Base-by-base conservation (phyloP, 2,329 filamentous ascomycete species). In the Colletotrichum gloeosporioides region DNA sequence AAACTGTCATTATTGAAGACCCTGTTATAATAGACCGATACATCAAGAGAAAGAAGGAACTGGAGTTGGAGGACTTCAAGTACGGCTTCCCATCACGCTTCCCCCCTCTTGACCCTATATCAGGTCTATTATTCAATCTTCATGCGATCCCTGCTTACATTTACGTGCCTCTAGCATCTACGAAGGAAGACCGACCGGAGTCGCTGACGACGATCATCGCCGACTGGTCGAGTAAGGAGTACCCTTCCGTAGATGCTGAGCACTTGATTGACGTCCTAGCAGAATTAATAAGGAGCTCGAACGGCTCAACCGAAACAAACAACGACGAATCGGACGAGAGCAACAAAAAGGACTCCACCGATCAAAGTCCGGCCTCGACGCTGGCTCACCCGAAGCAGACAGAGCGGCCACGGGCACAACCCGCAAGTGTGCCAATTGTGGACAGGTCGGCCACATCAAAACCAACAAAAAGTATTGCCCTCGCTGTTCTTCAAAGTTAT, bases 341-440 rank as follows among this genome's bases (percentile, higher is more conserved):
- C 96, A 96, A 82, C 94, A 95, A 81, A 98, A 98, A 85, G 93
- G 92, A 80, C 85, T 91, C 78, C 89, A 90, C 25, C 86, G 80
- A 27, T 77, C 80, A 70, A 81, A 82, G 65, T 77, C 76, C 66
- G 78, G 71, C 15, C 67, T 67, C 67, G 89, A 88, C 67, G 87
- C 88, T 44, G 87, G 84, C 64, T 91, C 90, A 34, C 90, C 90
- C 29, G 89, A 89, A 75, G 80, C 83, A 66, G 90, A 90, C 82
- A 91, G 92, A 80, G 87, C 88, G 77, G 82, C 83, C 76, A 90
- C 87, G 64, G 92, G 93, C 77, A 98, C 95, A 73, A 94, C 94
- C 39, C 91, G 98, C 81, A 99, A 99, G 88, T 99, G 97, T 87
- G 97, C 97, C 79, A 99, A 98, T 85, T 99, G 97, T 86, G 97